Evolutionary conservation across 1,284 basidiomycete species (phyloP), one percentile per base, ranked within the genome.

Genomic region (Austroboletus niveus): DNA sequence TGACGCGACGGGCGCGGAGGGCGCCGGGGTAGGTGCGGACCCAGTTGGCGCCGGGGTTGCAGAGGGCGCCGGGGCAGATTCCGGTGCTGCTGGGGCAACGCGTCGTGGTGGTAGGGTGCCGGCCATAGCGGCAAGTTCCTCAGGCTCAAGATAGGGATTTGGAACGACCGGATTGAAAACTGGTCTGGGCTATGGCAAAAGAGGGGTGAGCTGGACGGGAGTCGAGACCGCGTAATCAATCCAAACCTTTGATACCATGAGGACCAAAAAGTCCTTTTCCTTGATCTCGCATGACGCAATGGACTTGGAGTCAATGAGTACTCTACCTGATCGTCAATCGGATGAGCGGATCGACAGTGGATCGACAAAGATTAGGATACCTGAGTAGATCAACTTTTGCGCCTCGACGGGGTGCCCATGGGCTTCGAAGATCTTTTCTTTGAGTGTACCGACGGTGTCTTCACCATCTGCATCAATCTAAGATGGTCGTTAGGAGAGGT

Each of bases 201-300:
- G 2, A 10, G 24, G 42, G 27, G 47, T 68, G 31, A 57, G 50
- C 41, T 11, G 22, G 36, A 24, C 30, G 22, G 27, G 27, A 8
- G 42, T 27, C 15, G 29, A 31, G 42, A 47, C 48, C 2, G 32
- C 14, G 2, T 17, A 27, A 40, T 35, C 30, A 48, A 42, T 39
- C 38, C 66, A 55, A 58, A 94, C 94, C 84, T 98, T 99, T 49
- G 93, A 86, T 42, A 98, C 92, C 96, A 99, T 99, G 44, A 99
- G 83, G 17, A 99, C 97, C 54, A 99, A 77, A 76, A 99, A 99
- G 70, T 98, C 96, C 77, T 98, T 99, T 75, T 99, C 96, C 75
- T 98, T 96, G 77, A 99, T 92, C 55, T 89, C 87, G 67, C 89
- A 92, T 52, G 88, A 88, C 59, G 84, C 90, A 38, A 99, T 81